Base-by-base conservation (phyloP, 2,329 filamentous ascomycete genomes). In the Pyrenochaeta sp. region DNA sequence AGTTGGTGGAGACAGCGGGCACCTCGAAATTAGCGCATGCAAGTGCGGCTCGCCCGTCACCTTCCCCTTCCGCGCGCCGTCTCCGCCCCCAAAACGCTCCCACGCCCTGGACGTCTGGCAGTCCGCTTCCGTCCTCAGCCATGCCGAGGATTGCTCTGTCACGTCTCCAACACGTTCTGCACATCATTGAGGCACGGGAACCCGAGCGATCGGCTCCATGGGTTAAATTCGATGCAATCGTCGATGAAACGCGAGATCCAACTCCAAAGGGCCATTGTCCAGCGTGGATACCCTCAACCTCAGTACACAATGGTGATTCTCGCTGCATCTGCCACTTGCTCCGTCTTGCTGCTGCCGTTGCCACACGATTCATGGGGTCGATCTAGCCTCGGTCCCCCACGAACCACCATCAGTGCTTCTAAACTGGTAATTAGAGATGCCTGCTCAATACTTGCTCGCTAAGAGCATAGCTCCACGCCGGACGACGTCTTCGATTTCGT, bases 331-430 rank as follows among this genome's bases (percentile, higher is more conserved):
- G n/a, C n/a, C n/a, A n/a, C n/a, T n/a, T n/a, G n/a, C n/a, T n/a
- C n/a, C n/a, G n/a, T n/a, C n/a, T n/a, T n/a, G n/a, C n/a, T n/a
- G n/a, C n/a, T n/a, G n/a, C n/a, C n/a, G n/a, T n/a, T n/a, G n/a
- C n/a, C n/a, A n/a, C 31, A 34, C 31, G 31, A 22, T 20, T 34
- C 19, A 34, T 23, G 18, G 18, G 4, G 7, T 13, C 19, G 26
- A 29, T 20, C 32, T 39, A 35, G 46, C 37, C 36, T 35, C 31
- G n/a, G n/a, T 36, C 26, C 15, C 22, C 23, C 28, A 32, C 40
- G 31, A 34, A 45, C 32, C 21, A 36, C 22, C 22, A 15, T 13
- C 23, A 22, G n/a, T 41, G 37, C 23, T 42, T 21, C n/a, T 35
- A 28, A 22, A 32, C 35, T 18, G 2, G 18, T 14, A 18, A 9